phyloP scores from a whole-genome alignment of 305 asterid species.

The Solanum hybrid region DNA sequence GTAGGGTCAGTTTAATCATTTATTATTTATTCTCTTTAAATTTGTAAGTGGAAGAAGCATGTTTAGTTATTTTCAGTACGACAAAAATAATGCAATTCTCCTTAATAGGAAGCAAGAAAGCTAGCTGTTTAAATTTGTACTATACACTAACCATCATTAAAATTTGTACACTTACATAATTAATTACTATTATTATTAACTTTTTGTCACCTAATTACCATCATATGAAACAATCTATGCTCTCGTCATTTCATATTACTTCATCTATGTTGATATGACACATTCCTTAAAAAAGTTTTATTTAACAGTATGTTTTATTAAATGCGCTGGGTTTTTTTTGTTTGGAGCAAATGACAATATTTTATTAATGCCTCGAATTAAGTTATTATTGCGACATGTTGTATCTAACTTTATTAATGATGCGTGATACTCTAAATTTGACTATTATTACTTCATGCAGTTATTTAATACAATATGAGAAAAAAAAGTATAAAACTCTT shows the following conservation, averaged over 20 bases:
- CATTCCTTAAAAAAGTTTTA: rapidly evolving
- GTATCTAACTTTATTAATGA: neutral
- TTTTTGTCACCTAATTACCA: neutral
- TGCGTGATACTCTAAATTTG: neutral
- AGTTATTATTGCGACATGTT: too few relatives aligned
- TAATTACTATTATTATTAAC: neutral
- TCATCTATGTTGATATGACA: neutral
- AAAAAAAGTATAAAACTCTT: neutral
- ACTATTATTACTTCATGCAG: neutral
- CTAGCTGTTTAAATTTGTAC: neutral
- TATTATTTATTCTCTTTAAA: neutral
- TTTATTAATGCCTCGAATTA: neutral
- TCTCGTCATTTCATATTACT: neutral
- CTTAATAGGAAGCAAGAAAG: neutral
- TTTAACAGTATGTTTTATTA: neutral
- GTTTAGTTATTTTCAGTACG: conserved; percentile 4
- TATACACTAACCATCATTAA: neutral
- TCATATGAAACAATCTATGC: neutral
- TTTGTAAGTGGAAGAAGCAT: neutral
- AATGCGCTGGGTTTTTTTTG: too few relatives aligned
- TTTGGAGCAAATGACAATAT: neutral
- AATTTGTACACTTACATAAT: neutral
- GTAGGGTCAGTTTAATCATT: neutral
- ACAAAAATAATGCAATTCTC: neutral
- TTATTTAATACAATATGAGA: neutral